A percentile compares a stretch with the other conserved stretches of the same genome.
Evolutionary conservation across 2,329 filamentous ascomycete species (phyloP).

Genomic region (Colletotrichum cereale): DNA sequence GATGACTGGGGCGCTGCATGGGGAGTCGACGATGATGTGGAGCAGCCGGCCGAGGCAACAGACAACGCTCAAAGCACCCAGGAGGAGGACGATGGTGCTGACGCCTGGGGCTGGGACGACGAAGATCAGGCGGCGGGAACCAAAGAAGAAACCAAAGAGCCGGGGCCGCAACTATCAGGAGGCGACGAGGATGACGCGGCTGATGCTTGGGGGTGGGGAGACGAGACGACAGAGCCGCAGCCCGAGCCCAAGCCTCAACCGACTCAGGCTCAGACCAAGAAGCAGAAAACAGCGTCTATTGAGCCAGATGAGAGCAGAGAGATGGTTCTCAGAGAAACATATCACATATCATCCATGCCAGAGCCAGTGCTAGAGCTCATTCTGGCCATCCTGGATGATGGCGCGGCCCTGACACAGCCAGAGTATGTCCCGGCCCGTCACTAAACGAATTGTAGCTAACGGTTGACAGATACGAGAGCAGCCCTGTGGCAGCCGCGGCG

Average conservation of each 20-base stretch:
- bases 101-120: conserved; percentile 89
- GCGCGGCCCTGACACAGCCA: conserved; percentile 68
- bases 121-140: conserved; percentile 63
- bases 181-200: conserved; percentile 62
- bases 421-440: conserved; percentile 51
- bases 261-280: conserved; percentile 35
- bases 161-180: conserved; percentile 34
- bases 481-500: conserved; percentile 75
- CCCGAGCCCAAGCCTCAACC: conserved; percentile 44
- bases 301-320: conserved; percentile 64
- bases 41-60: conserved; percentile 43
- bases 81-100: conserved; percentile 61
- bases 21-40: conserved; percentile 74
- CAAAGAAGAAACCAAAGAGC: conserved; percentile 45
- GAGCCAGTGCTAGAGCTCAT: conserved; percentile 80
- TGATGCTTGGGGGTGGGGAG: conserved; percentile 91
- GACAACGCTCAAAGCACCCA: conserved; percentile 42
- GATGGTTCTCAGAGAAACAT: conserved; percentile 85
- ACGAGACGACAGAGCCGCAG: conserved; percentile 58
- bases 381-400: conserved; percentile 70
- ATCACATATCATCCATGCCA: conserved; percentile 89
- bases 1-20: conserved; percentile 85
- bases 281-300: conserved; percentile 37
- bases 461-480: conserved; percentile 55
- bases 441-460: conserved; percentile 6